Evolutionary conservation across 768 basidiomycete species (phyloP).

Genomic region (Inosperma sp.): DNA sequence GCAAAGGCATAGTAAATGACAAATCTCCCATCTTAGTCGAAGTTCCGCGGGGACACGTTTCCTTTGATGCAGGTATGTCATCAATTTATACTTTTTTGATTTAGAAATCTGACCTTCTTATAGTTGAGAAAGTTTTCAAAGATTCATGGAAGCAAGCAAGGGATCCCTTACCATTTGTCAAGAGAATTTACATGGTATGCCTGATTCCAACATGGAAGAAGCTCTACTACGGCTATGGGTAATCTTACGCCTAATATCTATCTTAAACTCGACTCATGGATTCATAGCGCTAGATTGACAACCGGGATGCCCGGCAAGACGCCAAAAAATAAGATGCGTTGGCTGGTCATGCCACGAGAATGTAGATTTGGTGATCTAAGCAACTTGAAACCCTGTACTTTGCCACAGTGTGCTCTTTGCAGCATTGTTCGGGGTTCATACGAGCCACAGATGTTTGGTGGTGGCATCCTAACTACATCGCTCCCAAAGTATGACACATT

Average conservation of each 20-base stretch:
- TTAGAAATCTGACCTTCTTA: neutral
- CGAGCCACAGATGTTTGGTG: slow-evolving; percentile 3
- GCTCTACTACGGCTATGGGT: slow-evolving; percentile 11
- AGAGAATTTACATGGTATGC: slow-evolving; percentile 14
- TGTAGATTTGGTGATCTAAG: slow-evolving; percentile 25
- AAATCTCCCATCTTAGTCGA: slow-evolving; percentile 24
- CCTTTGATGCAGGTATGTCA: slow-evolving; percentile 20
- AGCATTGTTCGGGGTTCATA: slow-evolving; percentile 14
- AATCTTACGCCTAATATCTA: neutral
- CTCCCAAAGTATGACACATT: slow-evolving; percentile 12
- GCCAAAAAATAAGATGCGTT: slow-evolving; percentile 18
- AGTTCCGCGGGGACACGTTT: slow-evolving; percentile 24
- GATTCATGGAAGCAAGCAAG: neutral
- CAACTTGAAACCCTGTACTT: slow-evolving; percentile 17
- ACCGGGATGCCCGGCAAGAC: slow-evolving; percentile 6
- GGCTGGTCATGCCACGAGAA: slow-evolving; percentile 20
- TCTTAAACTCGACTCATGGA: neutral
- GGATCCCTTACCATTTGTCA: slow-evolving; percentile 7
- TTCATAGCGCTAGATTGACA: slow-evolving; percentile 2
- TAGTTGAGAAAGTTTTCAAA: slow-evolving; percentile 10
- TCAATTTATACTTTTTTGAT: neutral
- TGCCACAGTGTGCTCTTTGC: slow-evolving; percentile 21
- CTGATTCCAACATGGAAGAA: neutral
- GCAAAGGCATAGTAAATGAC: slow-evolving; percentile 8
- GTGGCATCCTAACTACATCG: slow-evolving; percentile 16